Evolutionary conservation across 441 rosid species (phyloP).

Genomic region (Aquilaria agallochum): DNA sequence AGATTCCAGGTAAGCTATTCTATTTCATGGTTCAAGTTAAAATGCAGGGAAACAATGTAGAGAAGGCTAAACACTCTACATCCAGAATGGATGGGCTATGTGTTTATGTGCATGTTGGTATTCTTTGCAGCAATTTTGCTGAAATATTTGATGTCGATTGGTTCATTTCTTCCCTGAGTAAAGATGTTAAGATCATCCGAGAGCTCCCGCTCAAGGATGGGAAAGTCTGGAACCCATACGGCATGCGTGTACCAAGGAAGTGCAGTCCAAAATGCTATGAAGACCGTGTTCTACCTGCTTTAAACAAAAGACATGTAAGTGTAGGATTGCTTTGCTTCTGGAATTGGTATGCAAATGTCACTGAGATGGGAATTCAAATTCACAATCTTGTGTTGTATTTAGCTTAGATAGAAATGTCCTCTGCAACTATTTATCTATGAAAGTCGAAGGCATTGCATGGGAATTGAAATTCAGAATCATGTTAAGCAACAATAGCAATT

Average conservation of each 20-base stretch:
- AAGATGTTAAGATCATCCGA: conserved; percentile 53
- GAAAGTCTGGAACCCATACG: conserved; percentile 32
- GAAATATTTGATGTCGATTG: conserved; percentile 59
- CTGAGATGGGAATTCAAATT: too few species aligned
- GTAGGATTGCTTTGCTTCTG: neutral
- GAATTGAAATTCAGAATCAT: too few species aligned
- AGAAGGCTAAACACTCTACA: too few species aligned
- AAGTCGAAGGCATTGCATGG: too few species aligned
- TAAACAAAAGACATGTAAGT: conserved; percentile 56
- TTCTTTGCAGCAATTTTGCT: conserved; percentile 53
- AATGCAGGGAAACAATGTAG: neutral
- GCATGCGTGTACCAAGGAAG: conserved; percentile 69
- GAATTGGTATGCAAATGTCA: too few species aligned
- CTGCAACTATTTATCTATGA: too few species aligned
- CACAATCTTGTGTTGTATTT: too few species aligned
- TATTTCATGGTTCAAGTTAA: neutral
- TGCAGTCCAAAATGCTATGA: conserved; percentile 58
- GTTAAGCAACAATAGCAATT: too few species aligned
- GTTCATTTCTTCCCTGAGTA: conserved; percentile 52
- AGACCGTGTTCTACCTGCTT: conserved; percentile 53
- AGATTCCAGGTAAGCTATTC: conserved; percentile 45
- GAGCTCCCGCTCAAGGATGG: conserved; percentile 45
- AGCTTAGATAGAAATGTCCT: too few species aligned
- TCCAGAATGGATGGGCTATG: neutral
- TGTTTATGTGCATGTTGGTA: conserved; percentile 11